A percentile compares a stretch with the other conserved stretches of the same genome.
Conservation (phyloP, 2,329 filamentous ascomycete genomes). For the Ophiocordyceps australis region DNA sequence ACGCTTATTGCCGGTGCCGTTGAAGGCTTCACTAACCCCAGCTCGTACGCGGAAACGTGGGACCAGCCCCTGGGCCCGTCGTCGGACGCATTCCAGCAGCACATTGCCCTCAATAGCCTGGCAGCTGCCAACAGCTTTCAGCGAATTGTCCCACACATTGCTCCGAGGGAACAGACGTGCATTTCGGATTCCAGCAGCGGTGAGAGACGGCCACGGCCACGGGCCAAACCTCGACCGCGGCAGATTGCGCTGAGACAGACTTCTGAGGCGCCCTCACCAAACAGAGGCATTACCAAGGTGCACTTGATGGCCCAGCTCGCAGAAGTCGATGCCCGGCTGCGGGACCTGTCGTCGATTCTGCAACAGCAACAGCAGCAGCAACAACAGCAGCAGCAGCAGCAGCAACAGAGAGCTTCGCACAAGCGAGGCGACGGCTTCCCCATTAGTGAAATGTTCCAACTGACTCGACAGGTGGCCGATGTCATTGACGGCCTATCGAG, state of each 20-base stretch:
- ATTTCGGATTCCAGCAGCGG: constrained; percentile 7
- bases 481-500: constrained; percentile 11
- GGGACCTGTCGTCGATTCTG: constrained; percentile 16
- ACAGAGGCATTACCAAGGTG: constrained; percentile 7
- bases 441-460: constrained; percentile 20
- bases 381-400: constrained; percentile 10
- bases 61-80: constrained; percentile 4
- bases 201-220: constrained; percentile 8
- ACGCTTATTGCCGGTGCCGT: constrained; percentile 5
- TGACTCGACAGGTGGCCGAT: constrained; percentile 17
- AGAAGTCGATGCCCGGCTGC: constrained; percentile 17
- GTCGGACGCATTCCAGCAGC: constrained; percentile 2
- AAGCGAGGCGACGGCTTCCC: constrained; percentile 17
- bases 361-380: constrained; percentile 11
- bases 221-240: constrained; percentile 9
- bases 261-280: constrained; percentile 5
- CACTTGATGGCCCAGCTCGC: constrained; percentile 21
- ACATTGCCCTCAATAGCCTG: background rate
- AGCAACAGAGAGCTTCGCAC: too few relatives aligned
- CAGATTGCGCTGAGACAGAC: constrained; percentile 14
- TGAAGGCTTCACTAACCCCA: constrained; percentile 4
- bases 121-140: background rate
- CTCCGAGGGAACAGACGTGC: constrained; percentile 5
- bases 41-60: constrained; percentile 9
- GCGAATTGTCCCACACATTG: constrained; percentile 3